Evolutionary conservation across 768 basidiomycete species (phyloP), one percentile per base, ranked within the genome.

Genomic region (Lactifluus echinatus): DNA sequence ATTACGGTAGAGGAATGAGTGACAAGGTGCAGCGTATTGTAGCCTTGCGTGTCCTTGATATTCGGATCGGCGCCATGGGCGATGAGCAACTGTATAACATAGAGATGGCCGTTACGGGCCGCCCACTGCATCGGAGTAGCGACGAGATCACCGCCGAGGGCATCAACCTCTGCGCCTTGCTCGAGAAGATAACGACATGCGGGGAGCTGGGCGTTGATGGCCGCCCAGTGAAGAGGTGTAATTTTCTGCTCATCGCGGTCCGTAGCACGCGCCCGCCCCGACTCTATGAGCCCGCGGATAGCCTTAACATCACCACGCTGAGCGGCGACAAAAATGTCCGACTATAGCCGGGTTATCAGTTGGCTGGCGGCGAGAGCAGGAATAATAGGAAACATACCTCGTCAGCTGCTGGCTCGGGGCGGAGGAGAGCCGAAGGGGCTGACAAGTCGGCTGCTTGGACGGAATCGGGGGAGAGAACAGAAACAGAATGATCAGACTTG

Each of bases 81-180:
- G 63, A 98, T 81, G 58, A 99, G 82, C 23, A 99, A 79, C 61
- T 98, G 94, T 39, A 98, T 87, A 60, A 98, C 79, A 67, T 96
- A 95, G 67, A 98, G 82, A 72, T 96, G 94, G 21, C 96, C 96
- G 67, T 93, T 96, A 54, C 94, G 83, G 3, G 95, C 93, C 0
- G 96, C 96, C 96, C 96, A 99, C 70, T 97, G 94, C 75, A 98
- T 79, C 0, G 96, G 93, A 1, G 94, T 95, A 2, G 94, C 95
- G 28, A 87, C 77, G 28, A 99, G 80, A 70, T 98, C 95, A 4
- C 96, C 96, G 19, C 96, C 96, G 8, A 88, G 74, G 3, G 92
- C 90, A 63, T 99, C 96, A 19, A 98, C 89, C 53, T 95, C 91
- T 0, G 95, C 95, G 21, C 94, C 95, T 64, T 91, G 84, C 62